Base-by-base conservation (phyloP, 805 yeast genomes). In the Ogataea nonfermentans region DNA sequence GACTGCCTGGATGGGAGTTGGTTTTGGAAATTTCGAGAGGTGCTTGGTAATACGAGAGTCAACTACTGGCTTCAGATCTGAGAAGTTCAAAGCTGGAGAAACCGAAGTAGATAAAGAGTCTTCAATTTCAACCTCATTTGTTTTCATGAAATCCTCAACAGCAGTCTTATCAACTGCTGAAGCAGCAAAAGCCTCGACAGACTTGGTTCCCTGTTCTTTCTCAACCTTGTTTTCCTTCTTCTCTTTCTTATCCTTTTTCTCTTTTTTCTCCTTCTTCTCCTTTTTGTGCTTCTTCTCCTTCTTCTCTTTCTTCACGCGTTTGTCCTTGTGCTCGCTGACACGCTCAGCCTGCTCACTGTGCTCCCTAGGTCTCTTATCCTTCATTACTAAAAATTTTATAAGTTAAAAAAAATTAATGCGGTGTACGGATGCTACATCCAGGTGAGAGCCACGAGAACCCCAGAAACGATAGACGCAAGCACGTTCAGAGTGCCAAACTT, bases 1-100 rank as follows among this genome's bases (percentile, higher is more conserved):
- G 31, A 79, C 87, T 23, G 96, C 76, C 69, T 91, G 99, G 53
- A 91, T 91, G 25, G 98, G 98, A 6, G 98, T 90, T 39, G 99
- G 99, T 53, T 79, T 81, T 11, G 87, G 83, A 68, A 86, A 93
- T 53, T 80, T 78, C 27, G 78, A 66, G 32, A 91, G 71, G 32
- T 76, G 79, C n/a, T 67, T 53, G 48, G 73, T 74, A 44, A 90
- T 76, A 37, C 75, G 70, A 2, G 74, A 48, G 43, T 79, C 76
- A 19, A 84, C 67, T 7, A 44, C 33, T 29, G 67, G 63, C 2
- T 70, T 53, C 10, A 44, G 48, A 16, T 91, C 70, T 24, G 81
- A 78, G 55, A 93, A 90, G 6, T 81, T 62, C 38, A 91, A 62
- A 16, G 82, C 65, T 8, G 98, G 98, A 46, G 80, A 73, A 36